Base-by-base conservation (phyloP, 176 grass and related monocot species). In the Aechmea fasciata region DNA sequence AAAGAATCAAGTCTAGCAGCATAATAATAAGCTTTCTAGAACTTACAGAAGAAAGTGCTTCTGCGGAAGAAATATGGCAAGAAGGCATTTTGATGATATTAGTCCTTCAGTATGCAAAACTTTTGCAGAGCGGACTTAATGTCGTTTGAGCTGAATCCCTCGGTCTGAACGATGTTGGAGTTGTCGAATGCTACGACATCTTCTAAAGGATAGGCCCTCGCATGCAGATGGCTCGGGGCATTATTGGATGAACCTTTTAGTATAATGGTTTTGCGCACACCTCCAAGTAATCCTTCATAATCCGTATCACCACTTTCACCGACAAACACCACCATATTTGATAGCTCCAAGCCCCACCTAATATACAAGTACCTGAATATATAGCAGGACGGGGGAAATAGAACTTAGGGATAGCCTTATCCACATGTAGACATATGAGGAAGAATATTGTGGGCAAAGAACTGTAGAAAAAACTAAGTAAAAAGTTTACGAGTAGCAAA, bases 231-330 rank as follows among this genome's bases (percentile, higher is more conserved):
- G 65, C 83, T 90, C 65, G 81, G 79, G 62, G 67, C 63, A 49
- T 52, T 67, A 78, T 96, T 96, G 61, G 85, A 85, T 54, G 84
- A 51, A 48, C 91, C 91, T 75, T 80, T 90, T 11, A 96, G 72
- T 75, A 96, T 68, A n/a, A 96, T 78, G 15, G 81, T 85, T 64
- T 85, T 90, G 57, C 90, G 91, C 63, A 96, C 41, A 3, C 91
- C 87, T 70, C 84, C 83, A 41, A 90, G 81, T 69, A 90, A 57
- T 64, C 73, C 84, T 68, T 96, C 91, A 76, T 96, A 96, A 84
- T 96, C 87, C 70, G 84, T 87, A 68, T 96, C 91, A 33, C 91
- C 91, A 75, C 81, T 87, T 82, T 90, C 84, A 78, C 91, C 84
- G 18, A 96, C 91, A 63, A 87, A 67, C 25, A 96, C 84, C 3